These are phyloP conservation scores for Evansstolkia leycettana DNA, from an alignment of 495 filamentous ascomycete genomes.

Conservation along the genomic window DNA sequence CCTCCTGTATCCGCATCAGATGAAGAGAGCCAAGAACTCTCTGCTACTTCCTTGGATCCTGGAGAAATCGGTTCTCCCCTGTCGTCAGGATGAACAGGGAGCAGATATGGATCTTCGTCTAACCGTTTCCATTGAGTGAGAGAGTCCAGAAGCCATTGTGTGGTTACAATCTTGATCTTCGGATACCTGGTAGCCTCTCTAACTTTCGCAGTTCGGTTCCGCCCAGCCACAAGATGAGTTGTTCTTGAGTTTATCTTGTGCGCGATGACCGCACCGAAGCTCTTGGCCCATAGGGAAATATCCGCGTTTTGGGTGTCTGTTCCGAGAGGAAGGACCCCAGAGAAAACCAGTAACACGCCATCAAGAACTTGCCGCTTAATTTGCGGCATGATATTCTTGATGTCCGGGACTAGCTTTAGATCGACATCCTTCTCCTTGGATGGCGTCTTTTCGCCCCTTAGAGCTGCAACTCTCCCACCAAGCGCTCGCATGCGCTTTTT, in stretches of 20 bases:
- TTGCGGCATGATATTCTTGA: slow-evolving; percentile 65
- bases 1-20: slow-evolving; percentile 31
- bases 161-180: slow-evolving; percentile 77
- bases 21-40: slow-evolving; percentile 28
- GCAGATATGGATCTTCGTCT: slow-evolving; percentile 62
- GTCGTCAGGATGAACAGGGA: slow-evolving; percentile 51
- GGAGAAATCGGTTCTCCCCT: slow-evolving; percentile 31
- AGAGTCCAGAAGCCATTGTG: slow-evolving; percentile 76
- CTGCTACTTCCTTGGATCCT: slow-evolving; percentile 18
- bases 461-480: slow-evolving; percentile 46
- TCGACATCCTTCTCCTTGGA: slow-evolving; percentile 45
- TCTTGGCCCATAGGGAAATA: slow-evolving; percentile 69
- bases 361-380: slow-evolving; percentile 64
- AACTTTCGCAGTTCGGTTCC: slow-evolving; percentile 83
- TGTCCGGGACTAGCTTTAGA: slow-evolving; percentile 63
- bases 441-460: slow-evolving; percentile 39
- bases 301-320: slow-evolving; percentile 70
- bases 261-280: slow-evolving; percentile 68
- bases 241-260: slow-evolving; percentile 43
- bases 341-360: slow-evolving; percentile 66
- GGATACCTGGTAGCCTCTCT: slow-evolving; percentile 59
- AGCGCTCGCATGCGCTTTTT: slow-evolving; percentile 30
- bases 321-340: slow-evolving; percentile 73
- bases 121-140: slow-evolving; percentile 66
- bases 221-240: slow-evolving; percentile 59